Evolutionary conservation across 169 alveolate genomes (phyloP).

Genomic region (Cryptosporidium xiaoi): DNA sequence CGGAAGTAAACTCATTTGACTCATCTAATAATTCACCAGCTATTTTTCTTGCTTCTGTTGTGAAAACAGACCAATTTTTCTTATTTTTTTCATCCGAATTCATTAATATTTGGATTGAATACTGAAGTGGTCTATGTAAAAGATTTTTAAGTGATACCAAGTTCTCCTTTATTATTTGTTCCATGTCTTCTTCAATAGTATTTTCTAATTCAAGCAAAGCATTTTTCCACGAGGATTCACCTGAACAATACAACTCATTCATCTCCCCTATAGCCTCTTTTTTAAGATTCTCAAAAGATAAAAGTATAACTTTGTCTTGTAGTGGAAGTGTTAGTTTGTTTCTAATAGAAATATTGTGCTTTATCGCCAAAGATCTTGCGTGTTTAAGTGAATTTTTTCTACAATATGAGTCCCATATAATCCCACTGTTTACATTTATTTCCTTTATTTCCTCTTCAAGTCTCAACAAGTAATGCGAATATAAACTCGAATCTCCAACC

Average conservation of each 20-base stretch:
- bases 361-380: constrained; percentile 41
- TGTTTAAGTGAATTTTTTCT: constrained; percentile 14
- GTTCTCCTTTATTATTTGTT: constrained; percentile 57
- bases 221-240: constrained; percentile 49
- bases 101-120: constrained; percentile 12
- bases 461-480: neutral
- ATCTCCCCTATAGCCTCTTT: constrained; percentile 20
- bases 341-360: constrained; percentile 43
- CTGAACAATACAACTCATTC: constrained; percentile 40
- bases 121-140: constrained; percentile 54
- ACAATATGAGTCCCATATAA: constrained; percentile 21
- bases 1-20: constrained; percentile 1
- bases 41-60: constrained; percentile 23
- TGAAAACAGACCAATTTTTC: constrained; percentile 38
- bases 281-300: constrained; percentile 2
- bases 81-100: neutral
- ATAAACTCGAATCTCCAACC: constrained; percentile 8
- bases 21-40: constrained; percentile 35
- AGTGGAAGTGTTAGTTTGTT: constrained; percentile 43
- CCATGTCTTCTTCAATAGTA: constrained; percentile 55
- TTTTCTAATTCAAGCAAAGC: constrained; percentile 26
- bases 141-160: constrained; percentile 47
- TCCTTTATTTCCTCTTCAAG: constrained; percentile 16
- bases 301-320: constrained; percentile 21
- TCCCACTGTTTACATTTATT: neutral